Percentiles rank a stretch among this genome's conserved stretches.
These are phyloP conservation scores for Botrytis hyacinthi DNA, from an alignment of 2,329 filamentous ascomycete species.

Conservation along the genomic window DNA sequence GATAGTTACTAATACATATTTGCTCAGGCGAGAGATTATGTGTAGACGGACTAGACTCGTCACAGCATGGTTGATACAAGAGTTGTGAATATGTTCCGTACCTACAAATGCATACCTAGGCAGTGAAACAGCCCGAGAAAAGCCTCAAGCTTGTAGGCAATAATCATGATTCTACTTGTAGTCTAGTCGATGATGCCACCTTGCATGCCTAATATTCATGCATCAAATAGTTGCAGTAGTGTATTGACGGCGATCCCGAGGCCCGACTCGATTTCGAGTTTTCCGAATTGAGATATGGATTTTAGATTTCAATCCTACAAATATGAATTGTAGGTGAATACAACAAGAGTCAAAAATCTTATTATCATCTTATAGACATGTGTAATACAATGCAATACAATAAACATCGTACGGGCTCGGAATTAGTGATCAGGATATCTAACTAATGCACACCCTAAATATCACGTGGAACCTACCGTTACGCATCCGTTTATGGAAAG, in stretches of 20 bases:
- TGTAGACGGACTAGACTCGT: neutral
- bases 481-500: neutral
- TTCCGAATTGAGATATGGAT: neutral
- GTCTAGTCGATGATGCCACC: slow-evolving; percentile 15
- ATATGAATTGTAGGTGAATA: neutral
- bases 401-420: neutral
- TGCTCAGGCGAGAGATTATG: neutral
- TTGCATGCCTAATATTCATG: neutral
- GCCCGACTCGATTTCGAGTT: neutral
- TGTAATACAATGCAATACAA: neutral
- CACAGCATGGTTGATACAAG: neutral
- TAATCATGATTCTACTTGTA: slow-evolving; percentile 17
- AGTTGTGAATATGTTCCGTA: neutral
- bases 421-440: neutral
- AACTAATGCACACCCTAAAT: neutral
- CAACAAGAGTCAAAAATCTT: neutral
- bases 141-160: neutral
- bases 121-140: neutral
- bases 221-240: slow-evolving; percentile 11
- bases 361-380: neutral
- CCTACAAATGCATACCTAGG: neutral
- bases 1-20: neutral
- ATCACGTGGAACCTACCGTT: slow-evolving; percentile 1
- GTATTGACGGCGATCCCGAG: slow-evolving; percentile 9
- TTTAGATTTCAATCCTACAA: neutral